Conservation (phyloP, 305 asterid species). For the Striga hermonthica region DNA sequence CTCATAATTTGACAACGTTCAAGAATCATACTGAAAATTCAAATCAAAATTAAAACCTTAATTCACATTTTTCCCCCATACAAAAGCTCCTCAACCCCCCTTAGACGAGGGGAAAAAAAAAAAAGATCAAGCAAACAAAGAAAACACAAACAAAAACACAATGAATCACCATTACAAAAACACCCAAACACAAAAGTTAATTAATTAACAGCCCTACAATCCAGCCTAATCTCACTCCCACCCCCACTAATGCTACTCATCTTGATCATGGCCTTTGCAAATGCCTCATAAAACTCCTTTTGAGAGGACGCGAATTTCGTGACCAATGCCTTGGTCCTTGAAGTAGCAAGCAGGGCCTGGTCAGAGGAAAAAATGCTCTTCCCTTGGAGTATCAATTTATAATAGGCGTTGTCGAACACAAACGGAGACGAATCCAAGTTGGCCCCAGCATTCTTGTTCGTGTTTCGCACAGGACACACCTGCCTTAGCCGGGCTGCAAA, state of each 20-base stretch:
- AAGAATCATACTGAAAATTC: constrained; percentile 6
- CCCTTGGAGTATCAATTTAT: constrained; percentile 37
- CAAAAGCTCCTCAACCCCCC: constrained; percentile 1
- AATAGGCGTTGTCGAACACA: constrained; percentile 41
- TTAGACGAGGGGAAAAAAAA: not conserved
- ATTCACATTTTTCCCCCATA: not conserved
- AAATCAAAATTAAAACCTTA: constrained; percentile 13
- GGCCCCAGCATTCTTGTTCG: constrained; percentile 35
- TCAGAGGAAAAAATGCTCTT: constrained; percentile 41
- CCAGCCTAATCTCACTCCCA: constrained; percentile 35
- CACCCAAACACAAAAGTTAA: not conserved
- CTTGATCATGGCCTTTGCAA: constrained; percentile 40
- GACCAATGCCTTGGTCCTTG: constrained; percentile 37
- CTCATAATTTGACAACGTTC: not conserved
- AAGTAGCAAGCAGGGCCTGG: constrained; percentile 36
- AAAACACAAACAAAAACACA: constrained; percentile 2
- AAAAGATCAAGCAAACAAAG: not conserved
- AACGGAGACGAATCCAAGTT: constrained; percentile 36
- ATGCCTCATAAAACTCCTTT: constrained; percentile 36
- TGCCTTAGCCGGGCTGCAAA: constrained; percentile 35
- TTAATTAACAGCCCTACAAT: constrained; percentile 34
- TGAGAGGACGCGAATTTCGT: constrained; percentile 32
- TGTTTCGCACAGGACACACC: constrained; percentile 40
- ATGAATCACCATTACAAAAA: not conserved
- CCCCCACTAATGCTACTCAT: constrained; percentile 38